phyloP scores from a whole-genome alignment of 148 eudicot genomes.

The Rhododendron griersonianum region DNA sequence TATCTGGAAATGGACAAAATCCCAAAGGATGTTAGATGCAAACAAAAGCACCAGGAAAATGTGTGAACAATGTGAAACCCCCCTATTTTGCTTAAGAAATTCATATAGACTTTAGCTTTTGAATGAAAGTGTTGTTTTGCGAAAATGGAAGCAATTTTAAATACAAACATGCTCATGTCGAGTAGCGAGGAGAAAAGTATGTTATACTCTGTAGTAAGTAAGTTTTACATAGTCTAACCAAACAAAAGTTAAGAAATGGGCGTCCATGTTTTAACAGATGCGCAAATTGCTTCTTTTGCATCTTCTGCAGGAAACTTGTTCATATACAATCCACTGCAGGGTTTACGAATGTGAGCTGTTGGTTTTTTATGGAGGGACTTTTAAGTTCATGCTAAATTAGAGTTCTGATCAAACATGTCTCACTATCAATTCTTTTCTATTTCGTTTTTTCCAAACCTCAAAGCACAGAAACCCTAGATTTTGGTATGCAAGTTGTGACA shows the following conservation, averaged over 20 bases:
- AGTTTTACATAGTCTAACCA: not conserved
- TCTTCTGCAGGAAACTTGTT: not conserved
- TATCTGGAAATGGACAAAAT: slow-evolving; percentile 37
- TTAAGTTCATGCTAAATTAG: not conserved
- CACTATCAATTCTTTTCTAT: not conserved
- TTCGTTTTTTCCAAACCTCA: not conserved
- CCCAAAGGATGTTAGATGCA: not conserved
- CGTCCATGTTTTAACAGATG: not conserved
- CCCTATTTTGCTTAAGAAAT: not conserved
- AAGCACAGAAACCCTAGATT: not conserved
- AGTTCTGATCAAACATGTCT: not conserved
- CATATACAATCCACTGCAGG: not conserved
- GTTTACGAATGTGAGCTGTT: not conserved
- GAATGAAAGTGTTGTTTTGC: not conserved
- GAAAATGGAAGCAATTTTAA: not conserved
- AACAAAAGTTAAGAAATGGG: not conserved
- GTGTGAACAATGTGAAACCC: not conserved
- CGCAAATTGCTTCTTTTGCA: not conserved
- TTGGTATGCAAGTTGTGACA: not conserved
- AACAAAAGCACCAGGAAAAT: not conserved
- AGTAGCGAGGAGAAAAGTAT: not conserved
- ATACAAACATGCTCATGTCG: not conserved
- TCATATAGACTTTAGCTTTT: not conserved
- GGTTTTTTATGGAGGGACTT: not conserved
- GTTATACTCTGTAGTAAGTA: not conserved